phyloP scores from a whole-genome alignment of 2,329 filamentous ascomycete species.

The Neodidymelliopsis sp. region DNA sequence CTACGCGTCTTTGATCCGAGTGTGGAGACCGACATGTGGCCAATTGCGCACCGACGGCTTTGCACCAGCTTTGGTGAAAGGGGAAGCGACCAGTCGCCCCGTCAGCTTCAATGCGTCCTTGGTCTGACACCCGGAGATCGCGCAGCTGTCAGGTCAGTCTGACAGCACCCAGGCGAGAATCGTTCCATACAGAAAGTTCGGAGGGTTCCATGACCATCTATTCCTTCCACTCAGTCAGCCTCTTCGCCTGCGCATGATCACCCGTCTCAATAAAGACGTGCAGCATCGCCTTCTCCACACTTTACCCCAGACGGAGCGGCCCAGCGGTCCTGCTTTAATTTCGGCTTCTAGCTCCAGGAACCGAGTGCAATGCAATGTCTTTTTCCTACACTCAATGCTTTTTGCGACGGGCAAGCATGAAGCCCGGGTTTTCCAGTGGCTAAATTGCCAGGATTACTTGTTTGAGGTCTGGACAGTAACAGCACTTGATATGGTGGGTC shows the following conservation, averaged over 20 bases:
- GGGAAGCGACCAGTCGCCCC: constrained; percentile 2
- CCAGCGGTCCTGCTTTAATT: constrained; percentile 21
- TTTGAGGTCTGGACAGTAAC: not conserved
- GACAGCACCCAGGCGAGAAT: constrained; percentile 15
- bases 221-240: constrained; percentile 13
- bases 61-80: constrained; percentile 7
- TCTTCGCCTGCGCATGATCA: constrained; percentile 20
- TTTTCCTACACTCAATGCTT: constrained; percentile 2
- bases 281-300: constrained; percentile 22
- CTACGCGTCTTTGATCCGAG: constrained; percentile 10
- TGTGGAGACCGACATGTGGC: constrained; percentile 8
- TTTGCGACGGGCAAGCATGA: constrained; percentile 18
- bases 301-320: constrained; percentile 22
- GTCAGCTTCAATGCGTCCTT: constrained; percentile 1
- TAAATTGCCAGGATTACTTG: constrained; percentile 17
- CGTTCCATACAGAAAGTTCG: constrained; percentile 5
- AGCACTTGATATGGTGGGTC: constrained; percentile 1
- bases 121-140: constrained; percentile 4
- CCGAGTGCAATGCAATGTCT: constrained; percentile 7
- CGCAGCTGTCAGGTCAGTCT: constrained; percentile 15
- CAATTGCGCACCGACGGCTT: constrained; percentile 10
- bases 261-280: constrained; percentile 14
- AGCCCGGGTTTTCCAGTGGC: constrained; percentile 16
- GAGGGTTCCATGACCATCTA: constrained; percentile 4
- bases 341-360: constrained; percentile 22